phyloP scores from a whole-genome alignment of 345 rosid genomes.

The Zanthoxylum bungeanum region DNA sequence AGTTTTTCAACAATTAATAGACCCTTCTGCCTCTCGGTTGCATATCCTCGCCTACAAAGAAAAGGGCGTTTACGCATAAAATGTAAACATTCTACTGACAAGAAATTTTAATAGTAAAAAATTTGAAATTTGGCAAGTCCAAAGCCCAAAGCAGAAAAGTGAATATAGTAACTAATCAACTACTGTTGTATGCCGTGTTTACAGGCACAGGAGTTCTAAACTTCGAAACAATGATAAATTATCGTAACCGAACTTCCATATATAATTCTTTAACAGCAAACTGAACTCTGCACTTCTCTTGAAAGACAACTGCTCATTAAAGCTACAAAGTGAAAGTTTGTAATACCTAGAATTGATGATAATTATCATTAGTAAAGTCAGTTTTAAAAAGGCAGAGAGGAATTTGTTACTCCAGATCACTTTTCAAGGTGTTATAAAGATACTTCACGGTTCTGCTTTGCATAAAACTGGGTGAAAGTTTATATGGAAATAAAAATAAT shows the following conservation, averaged over 20 bases:
- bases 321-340: not conserved
- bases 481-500: not conserved
- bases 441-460: not conserved
- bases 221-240: not conserved
- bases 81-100: not conserved
- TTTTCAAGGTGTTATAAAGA: not conserved
- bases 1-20: slow-evolving; percentile 79
- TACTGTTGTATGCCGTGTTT: not conserved
- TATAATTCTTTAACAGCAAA: not conserved
- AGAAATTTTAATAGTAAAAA: not conserved
- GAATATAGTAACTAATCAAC: not conserved
- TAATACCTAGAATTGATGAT: not conserved
- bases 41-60: slow-evolving; percentile 80
- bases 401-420: not conserved
- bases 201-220: not conserved
- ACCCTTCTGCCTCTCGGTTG: slow-evolving; percentile 91
- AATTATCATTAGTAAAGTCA: not conserved
- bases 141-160: not conserved
- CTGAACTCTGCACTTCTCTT: not conserved
- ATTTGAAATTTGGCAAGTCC: not conserved
- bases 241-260: not conserved
- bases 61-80: slow-evolving; percentile 9
- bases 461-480: not conserved
- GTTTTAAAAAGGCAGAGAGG: not conserved
- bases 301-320: not conserved